Percentiles rank a stretch among this genome's conserved stretches.
Evolutionary conservation across 1,284 basidiomycete genomes (phyloP).

Genomic region (Heterobasidion irregulare): DNA sequence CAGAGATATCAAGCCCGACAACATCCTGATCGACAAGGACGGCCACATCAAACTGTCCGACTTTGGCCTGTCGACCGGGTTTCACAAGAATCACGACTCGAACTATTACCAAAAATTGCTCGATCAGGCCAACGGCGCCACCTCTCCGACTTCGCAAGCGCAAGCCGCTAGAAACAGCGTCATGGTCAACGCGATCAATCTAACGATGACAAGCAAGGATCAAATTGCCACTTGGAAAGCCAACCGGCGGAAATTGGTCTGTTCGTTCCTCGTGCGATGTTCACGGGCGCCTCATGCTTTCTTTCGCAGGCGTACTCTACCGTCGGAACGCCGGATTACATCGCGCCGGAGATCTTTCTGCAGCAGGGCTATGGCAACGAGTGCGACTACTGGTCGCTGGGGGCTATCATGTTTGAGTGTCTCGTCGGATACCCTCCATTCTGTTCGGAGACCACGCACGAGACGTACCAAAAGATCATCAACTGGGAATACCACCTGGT

Average conservation of each 20-base stretch:
- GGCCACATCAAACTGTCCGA: slow-evolving; percentile 98
- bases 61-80: slow-evolving; percentile 95
- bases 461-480: slow-evolving; percentile 98
- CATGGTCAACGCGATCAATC: slow-evolving; percentile 91
- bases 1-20: slow-evolving; percentile 99
- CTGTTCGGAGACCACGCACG: slow-evolving; percentile 95
- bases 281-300: not conserved
- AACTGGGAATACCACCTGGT: slow-evolving; percentile 88
- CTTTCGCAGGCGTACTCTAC: slow-evolving; percentile 83
- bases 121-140: slow-evolving; percentile 39
- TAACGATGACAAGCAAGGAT: slow-evolving; percentile 89
- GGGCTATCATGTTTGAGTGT: slow-evolving; percentile 99
- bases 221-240: slow-evolving; percentile 99
- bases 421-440: slow-evolving; percentile 96
- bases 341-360: slow-evolving; percentile 97
- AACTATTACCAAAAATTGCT: slow-evolving; percentile 90
- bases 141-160: slow-evolving; percentile 30
- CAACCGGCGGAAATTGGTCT: slow-evolving; percentile 88
- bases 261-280: slow-evolving; percentile 17
- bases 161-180: slow-evolving; percentile 79
- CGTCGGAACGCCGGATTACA: slow-evolving; percentile 98
- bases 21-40: slow-evolving; percentile 94
- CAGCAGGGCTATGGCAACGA: slow-evolving; percentile 98
- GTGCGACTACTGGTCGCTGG: slow-evolving; percentile 97
- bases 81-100: slow-evolving; percentile 95